Base-by-base conservation (phyloP, 208 protist species). In the Blastocrithidia nonstop region DNA sequence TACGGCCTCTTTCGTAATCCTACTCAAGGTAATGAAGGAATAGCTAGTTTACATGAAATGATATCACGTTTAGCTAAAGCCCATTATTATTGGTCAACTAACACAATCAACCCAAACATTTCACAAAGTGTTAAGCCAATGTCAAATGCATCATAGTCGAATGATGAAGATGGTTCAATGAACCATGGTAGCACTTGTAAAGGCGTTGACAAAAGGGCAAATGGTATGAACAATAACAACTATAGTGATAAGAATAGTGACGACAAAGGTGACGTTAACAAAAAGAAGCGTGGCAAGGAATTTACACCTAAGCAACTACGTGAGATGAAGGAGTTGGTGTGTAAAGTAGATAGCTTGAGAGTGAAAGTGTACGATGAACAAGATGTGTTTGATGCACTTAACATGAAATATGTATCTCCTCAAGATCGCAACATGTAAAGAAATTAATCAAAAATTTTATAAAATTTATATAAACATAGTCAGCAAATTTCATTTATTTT, bases 1-100 rank as follows among this genome's bases (percentile, higher is more conserved):
- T 90, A 93, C 45, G 82, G 88, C 3, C 57, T 89, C 21, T 92
- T 87, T 38, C 55, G 60, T 4, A 73, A 73, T 40, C 51, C 39
- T 1, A 39, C 52, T 4, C 51, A 50, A 0, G 36, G 23, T 7
- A 47, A 44, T 27, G 40, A 27, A n/a, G 25, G 45, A 28, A 53
- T 56, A 15, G 35, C 50, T 29, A 43, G 31, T 35, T 54, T 78
- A 25, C 63, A 78, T 19, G 78, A 88, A 33, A 61, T 77, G 54
- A 72, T 88, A 50, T 75, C 48, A 13, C 45, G 39, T 6, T 43
- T 86, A 16, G 58, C 78, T 0, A 66, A 69, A 22, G 57, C 63
- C 7, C 66, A 81, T 38, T 81, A 67, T 42, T 72, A 78, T 65
- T 57, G 50, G 26, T 22, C 54, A 4, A 51, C 49, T 36, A 46